phyloP scores from a whole-genome alignment of 1,284 basidiomycete species.

The Clitocybe nebularis region DNA sequence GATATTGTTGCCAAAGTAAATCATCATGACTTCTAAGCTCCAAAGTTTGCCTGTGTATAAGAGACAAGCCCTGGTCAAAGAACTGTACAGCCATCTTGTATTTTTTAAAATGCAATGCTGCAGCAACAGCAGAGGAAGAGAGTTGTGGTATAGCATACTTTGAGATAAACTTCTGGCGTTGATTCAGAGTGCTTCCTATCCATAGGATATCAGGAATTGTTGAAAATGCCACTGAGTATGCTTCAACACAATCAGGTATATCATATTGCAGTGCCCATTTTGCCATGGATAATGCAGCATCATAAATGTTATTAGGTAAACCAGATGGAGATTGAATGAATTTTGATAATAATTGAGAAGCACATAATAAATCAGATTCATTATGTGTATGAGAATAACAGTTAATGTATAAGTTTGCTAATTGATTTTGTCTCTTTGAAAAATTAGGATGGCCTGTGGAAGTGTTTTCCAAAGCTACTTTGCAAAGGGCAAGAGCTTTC shows the following conservation, averaged over 20 bases:
- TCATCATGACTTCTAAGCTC: constrained; percentile 1
- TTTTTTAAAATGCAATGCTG: background rate
- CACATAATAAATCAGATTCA: too few species aligned
- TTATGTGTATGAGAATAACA: too few species aligned
- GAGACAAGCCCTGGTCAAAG: constrained; percentile 9
- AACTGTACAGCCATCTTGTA: constrained; percentile 6
- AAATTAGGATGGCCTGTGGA: background rate
- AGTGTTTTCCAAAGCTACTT: background rate
- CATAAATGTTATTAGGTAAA: too few species aligned
- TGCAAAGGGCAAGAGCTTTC: background rate
- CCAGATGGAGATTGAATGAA: too few species aligned
- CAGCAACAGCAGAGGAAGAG: constrained; percentile 2
- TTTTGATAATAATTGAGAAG: too few species aligned
- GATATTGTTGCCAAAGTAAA: background rate
- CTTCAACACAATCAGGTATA: constrained; percentile 2
- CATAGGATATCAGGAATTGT: constrained; percentile 9
- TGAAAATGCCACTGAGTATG: constrained; percentile 5
- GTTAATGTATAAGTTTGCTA: too few species aligned
- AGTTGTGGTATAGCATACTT: constrained; percentile 3
- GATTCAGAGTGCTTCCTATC: constrained; percentile 6
- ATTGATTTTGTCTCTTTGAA: background rate
- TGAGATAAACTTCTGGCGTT: constrained; percentile 4
- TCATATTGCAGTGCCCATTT: background rate
- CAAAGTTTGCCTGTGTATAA: constrained; percentile 5
- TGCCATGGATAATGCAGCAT: background rate